These are phyloP conservation scores for Perkinsus marinus DNA, from an alignment of 169 alveolate genomes.

Conservation along the genomic window DNA sequence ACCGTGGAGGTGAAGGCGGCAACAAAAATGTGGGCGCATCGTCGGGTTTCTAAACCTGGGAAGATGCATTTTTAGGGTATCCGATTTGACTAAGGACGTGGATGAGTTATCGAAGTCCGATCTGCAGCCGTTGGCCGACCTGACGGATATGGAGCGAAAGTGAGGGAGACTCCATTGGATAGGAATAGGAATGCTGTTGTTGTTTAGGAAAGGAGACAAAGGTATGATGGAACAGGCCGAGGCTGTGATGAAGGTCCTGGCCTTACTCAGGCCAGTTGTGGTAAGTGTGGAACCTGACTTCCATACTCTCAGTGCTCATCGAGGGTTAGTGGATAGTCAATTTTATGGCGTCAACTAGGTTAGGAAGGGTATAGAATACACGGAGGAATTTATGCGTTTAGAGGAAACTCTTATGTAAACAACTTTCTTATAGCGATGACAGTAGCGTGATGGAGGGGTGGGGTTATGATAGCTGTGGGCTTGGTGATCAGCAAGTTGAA, in stretches of 20 bases:
- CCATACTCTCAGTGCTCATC: no score
- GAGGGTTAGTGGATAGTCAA: no score
- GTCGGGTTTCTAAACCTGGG: background rate
- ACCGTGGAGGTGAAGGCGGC: background rate
- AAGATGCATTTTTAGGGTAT: background rate
- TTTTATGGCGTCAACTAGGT: no score
- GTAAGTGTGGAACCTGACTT: background rate
- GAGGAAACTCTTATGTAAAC: no score
- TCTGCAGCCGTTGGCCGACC: background rate
- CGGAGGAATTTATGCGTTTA: no score
- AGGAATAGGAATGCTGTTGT: background rate
- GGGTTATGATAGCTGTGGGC: no score
- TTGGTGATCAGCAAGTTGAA: no score
- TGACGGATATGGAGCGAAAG: background rate
- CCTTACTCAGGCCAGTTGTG: background rate
- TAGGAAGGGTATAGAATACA: no score
- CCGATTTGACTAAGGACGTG: background rate
- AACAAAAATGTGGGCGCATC: background rate
- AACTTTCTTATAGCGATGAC: no score
- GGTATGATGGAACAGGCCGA: background rate
- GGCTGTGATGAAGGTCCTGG: background rate
- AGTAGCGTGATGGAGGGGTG: no score
- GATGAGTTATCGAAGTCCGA: background rate
- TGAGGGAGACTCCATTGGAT: background rate
- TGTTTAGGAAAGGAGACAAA: background rate